Evolutionary conservation across 306 rosid species (phyloP).

Genomic region (Carpinus fangiana): DNA sequence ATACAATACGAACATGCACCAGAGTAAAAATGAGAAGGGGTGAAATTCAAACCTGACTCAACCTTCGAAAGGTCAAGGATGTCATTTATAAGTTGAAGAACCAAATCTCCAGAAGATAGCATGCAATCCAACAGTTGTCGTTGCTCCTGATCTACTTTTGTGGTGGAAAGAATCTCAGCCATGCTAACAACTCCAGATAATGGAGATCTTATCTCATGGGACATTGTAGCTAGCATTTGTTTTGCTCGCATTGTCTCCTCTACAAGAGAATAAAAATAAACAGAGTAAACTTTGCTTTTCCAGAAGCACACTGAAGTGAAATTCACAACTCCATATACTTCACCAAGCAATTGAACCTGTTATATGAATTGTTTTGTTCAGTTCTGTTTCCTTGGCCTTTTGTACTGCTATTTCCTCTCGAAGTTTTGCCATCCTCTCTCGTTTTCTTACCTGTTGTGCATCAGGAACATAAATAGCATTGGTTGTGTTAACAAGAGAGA

Average conservation of each 20-base stretch:
- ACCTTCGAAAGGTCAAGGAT: slow-evolving; percentile 97
- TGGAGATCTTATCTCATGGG: slow-evolving; percentile 95
- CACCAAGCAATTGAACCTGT: slow-evolving; percentile 56
- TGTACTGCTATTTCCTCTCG: slow-evolving; percentile 93
- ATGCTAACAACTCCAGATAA: slow-evolving; percentile 91
- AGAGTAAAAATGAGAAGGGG: slow-evolving; percentile 7
- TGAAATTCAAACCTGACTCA: slow-evolving; percentile 70
- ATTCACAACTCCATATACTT: slow-evolving; percentile 11
- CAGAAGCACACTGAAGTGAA: slow-evolving; percentile 16
- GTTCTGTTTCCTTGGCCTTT: slow-evolving; percentile 89
- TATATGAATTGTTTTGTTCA: slow-evolving; percentile 91
- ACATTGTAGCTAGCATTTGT: slow-evolving; percentile 97
- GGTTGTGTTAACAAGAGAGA: slow-evolving; percentile 19
- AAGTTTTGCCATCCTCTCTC: slow-evolving; percentile 88
- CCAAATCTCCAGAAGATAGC: slow-evolving; percentile 93
- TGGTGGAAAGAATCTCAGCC: slow-evolving; percentile 85
- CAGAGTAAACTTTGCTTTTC: slow-evolving; percentile 18
- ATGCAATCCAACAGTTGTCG: slow-evolving; percentile 79
- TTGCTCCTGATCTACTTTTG: slow-evolving; percentile 82
- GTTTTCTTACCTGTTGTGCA: slow-evolving; percentile 67
- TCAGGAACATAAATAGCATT: slow-evolving; percentile 21
- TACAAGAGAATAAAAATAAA: slow-evolving; percentile 17
- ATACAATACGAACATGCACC: background rate
- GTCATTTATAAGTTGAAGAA: slow-evolving; percentile 93
- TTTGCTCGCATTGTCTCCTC: slow-evolving; percentile 99